These are phyloP conservation scores for Eucommia ulmoides DNA, from an alignment of 257 asterid species.

Conservation along the genomic window DNA sequence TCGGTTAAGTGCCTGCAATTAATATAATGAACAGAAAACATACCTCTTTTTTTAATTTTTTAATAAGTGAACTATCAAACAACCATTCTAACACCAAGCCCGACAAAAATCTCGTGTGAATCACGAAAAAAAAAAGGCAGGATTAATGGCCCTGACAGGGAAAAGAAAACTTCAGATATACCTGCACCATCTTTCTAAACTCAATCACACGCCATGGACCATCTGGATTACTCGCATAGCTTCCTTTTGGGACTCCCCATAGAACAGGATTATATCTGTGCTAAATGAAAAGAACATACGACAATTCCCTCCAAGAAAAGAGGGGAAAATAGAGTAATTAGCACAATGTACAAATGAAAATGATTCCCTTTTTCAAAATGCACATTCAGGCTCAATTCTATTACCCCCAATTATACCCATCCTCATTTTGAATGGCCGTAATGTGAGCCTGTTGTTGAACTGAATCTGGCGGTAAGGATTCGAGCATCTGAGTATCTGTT, in stretches of 20 bases:
- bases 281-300: constrained; percentile 14
- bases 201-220: constrained; percentile 70
- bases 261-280: constrained; percentile 85
- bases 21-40: background rate
- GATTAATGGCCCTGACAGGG: constrained; percentile 2
- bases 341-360: constrained; percentile 7
- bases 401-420: constrained; percentile 97
- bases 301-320: constrained; percentile 11
- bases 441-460: constrained; percentile 78
- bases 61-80: constrained; percentile 2
- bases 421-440: constrained; percentile 62
- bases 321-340: constrained; percentile 4
- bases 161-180: constrained; percentile 13
- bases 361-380: constrained; percentile 7
- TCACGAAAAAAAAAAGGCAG: background rate
- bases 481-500: constrained; percentile 59
- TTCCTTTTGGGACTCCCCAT: constrained; percentile 98
- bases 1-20: constrained; percentile 70
- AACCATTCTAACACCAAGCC: constrained; percentile 1
- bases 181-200: constrained; percentile 96
- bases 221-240: constrained; percentile 74
- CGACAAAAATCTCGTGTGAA: background rate
- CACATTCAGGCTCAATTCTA: no score
- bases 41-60: no score
- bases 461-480: constrained; percentile 75